Base-by-base conservation (phyloP, 163 green algal species). In the Scenedesmus sp. region DNA sequence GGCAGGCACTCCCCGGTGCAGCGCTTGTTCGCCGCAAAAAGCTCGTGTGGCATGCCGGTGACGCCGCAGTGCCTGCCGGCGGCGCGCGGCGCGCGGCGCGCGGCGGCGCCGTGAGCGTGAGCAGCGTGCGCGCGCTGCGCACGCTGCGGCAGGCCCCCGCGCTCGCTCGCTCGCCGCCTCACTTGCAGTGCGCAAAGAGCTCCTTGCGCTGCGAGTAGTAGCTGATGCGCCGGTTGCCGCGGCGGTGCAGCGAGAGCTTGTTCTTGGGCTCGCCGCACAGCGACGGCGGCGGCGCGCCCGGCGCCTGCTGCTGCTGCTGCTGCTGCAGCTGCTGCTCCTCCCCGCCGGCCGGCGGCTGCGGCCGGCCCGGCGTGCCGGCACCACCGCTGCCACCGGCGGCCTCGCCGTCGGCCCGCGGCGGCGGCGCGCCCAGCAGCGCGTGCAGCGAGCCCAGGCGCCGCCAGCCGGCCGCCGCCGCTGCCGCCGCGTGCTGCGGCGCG, bases 1-100 rank as follows among this genome's bases (percentile, higher is more conserved):
- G 53, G 24, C 63, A 86, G 44, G 63, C 83, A 88, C 42, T 81
- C 50, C 33, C 83, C 83, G 1, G 60, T 86, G 79, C 83, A 88
- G 4, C 31, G 36, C 5, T 51, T 15, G 39, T 84, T 86, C 4
- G 47, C 83, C 17, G 62, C 78, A 44, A 84, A 84, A 50, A 82
- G 63, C 29, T 72, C n/a, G 47, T 80, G 80, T 6, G 73, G 74
- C 33, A 67, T 63, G 0, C 60, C 48, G 20, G 77, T 39, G 9
- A 42, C 57, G 24, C 83, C 83, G 42, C 83, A 88, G 36, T 80
- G 70, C 26, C 80, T 86, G 66, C 22, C 50, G 13, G 15, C 5
- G 24, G n/a, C n/a, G n/a, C n/a, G 5, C 2, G 17, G n/a, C 63
- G 17, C 36, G 20, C 50, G 0, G 42, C 1, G 36, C 11, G 6